Conservation (phyloP, 306 rosid genomes). For the Dryas octopetala region DNA sequence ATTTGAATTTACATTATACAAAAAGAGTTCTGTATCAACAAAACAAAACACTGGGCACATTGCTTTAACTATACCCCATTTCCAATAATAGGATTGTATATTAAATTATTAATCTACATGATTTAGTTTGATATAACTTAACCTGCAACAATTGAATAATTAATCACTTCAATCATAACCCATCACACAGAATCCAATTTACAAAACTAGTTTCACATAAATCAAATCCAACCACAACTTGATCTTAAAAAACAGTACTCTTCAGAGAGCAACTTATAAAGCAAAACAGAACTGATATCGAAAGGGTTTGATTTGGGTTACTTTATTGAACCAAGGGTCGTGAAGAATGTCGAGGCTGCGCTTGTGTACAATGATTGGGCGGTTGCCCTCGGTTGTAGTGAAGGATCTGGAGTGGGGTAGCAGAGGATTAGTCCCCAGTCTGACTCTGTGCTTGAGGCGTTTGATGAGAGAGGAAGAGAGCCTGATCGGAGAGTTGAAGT, state of each 20-base stretch:
- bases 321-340: conserved; percentile 98
- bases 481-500: conserved; percentile 54
- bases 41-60: not conserved
- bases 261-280: too few relatives aligned
- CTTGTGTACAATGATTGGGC: conserved; percentile 84
- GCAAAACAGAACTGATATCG: not conserved
- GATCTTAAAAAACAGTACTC: not conserved
- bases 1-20: not conserved
- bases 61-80: not conserved
- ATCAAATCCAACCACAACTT: too few relatives aligned
- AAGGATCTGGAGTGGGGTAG: conserved; percentile 51
- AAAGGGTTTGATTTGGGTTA: conserved; percentile 7
- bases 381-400: conserved; percentile 74
- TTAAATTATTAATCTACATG: not conserved
- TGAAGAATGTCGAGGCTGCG: conserved; percentile 97
- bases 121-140: not conserved
- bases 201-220: not conserved
- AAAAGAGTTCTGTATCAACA: not conserved
- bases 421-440: conserved; percentile 27
- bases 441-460: conserved; percentile 44
- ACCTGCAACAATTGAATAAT: not conserved
- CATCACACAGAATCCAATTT: not conserved
- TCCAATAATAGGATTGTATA: not conserved
- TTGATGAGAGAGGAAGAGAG: conserved; percentile 49
- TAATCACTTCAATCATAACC: not conserved